Evolutionary conservation across 1,284 basidiomycete species (phyloP), one percentile per base, ranked within the genome.

Genomic region (Ustilago nuda): DNA sequence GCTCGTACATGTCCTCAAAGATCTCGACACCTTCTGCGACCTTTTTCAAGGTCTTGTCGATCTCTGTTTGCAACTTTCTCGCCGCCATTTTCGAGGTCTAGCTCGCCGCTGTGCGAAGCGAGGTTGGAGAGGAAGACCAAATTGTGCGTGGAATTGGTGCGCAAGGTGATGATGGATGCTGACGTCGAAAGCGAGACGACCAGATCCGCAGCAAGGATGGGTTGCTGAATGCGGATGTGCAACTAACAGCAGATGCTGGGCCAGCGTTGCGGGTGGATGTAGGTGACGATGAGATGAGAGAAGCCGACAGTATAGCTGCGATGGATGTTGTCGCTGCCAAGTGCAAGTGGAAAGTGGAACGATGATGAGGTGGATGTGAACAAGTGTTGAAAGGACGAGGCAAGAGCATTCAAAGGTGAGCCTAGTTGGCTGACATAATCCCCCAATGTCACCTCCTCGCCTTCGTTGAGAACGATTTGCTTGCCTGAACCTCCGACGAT

Each of bases 1-100:
- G 85, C 35, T 86, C 85, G 58, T 85, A 84, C 51, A 82, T 76
- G 52, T 78, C 80, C 78, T 86, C 84, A 56, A 86, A 86, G 54
- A 79, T 70, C 64, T 83, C 83, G 65, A 86, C 85, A 39, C 85
- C 85, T 64, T 86, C 84, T 43, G 79, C 75, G 60, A 85, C 82
- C 71, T 81, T 82, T 61, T 85, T 85, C 52, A 85, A 75, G 39
- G 83, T 85, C 62, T 83, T 79, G 74, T 85, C 84, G 63, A 85
- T 84, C 80, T 85, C 84, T 60, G 68, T 81, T 54, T 82, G 81
- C 62, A 85, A 72, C 79, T 85, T 85, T 60, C 83, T 74, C 68
- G 83, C 83, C 54, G 83, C 81, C 83, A 85, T 85, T 17, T 56
- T 83, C 64, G n/a, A 11, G 15, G 4, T 35, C 7, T 23, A 8